A percentile compares a stretch with the other conserved stretches of the same genome.
These are phyloP conservation scores for Mycena vitilis DNA, from an alignment of 768 basidiomycete genomes.

Conservation along the genomic window DNA sequence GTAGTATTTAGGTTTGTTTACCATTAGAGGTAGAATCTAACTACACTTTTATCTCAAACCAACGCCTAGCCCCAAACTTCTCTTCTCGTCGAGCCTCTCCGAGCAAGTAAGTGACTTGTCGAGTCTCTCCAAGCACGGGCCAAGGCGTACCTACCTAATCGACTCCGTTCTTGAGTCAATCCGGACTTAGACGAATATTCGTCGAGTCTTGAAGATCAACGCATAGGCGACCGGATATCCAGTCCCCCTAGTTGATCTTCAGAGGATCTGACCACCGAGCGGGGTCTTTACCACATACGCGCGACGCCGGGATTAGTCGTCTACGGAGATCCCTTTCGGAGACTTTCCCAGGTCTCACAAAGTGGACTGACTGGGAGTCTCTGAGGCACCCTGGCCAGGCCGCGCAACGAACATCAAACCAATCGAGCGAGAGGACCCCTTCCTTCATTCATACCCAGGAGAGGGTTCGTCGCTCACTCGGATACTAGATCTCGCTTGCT, in stretches of 20 bases:
- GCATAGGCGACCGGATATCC: background rate
- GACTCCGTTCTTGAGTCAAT: background rate
- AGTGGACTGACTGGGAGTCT: constrained; percentile 10
- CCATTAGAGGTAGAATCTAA: background rate
- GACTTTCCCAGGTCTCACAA: constrained; percentile 10
- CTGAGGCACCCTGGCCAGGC: background rate
- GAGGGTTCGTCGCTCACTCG: background rate
- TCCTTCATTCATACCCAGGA: background rate
- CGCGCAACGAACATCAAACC: background rate
- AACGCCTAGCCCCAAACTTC: background rate
- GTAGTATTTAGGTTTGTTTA: too few relatives aligned
- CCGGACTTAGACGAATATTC: background rate
- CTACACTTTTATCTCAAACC: constrained; percentile 1
- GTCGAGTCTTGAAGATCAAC: too few relatives aligned
- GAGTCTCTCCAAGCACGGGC: background rate
- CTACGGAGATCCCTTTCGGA: background rate
- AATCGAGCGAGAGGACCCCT: background rate
- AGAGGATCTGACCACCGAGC: background rate
- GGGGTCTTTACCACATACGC: constrained; percentile 2
- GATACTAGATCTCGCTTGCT: background rate
- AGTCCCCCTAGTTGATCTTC: background rate
- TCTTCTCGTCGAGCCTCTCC: background rate
- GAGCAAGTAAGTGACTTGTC: background rate
- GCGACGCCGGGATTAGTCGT: background rate
- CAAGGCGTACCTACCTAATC: background rate